Base-by-base conservation (phyloP, 2,329 filamentous ascomycete species). In the Magnaporthiopsis poae region DNA sequence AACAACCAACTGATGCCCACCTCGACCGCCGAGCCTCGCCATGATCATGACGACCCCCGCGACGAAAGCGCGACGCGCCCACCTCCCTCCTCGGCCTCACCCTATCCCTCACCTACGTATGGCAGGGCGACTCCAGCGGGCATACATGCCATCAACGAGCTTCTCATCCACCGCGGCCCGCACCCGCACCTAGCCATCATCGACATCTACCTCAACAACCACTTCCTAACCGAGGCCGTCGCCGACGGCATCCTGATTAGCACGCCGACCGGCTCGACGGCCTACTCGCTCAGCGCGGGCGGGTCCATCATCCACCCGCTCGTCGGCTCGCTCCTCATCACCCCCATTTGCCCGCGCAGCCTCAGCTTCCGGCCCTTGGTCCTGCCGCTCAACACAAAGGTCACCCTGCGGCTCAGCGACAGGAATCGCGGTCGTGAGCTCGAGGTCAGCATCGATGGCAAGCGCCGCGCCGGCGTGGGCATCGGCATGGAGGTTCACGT, bases 191-290 rank as follows among this genome's bases (percentile, higher is more conserved):
- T 99, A 7, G 91, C 92, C 56, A 89, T 96, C 70, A 91, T 99
- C 71, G 91, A 96, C 73, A 91, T 99, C 61, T 95, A 88, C 73
- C 89, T 98, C 68, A 93, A 93, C 72, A 90, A 91, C 46, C 88
- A 92, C 66, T 96, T 95, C 72, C 81, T 99, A 62, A 99, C 95
- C 1, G 92, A 96, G 75, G 94, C 92, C 0, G 93, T 96, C 15
- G 94, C 93, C 0, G 95, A 99, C 75, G 95, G 95, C 64, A 96
- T 99, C 76, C 89, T 98, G 61, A 88, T 98, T 67, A 92, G 90
- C 69, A 97, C 94, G 0, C 95, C 95, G 0, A 99, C 95, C 0
- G 95, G 95, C 2, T 96, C 91, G 60, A 99, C 95, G 0, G 95
- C 95, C 0, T 99, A 99, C 80, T 95, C 90, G 68, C 83, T 99